Evolutionary conservation across 2,329 filamentous ascomycete genomes (phyloP).

Genomic region (Sporothrix brunneoviolacea): DNA sequence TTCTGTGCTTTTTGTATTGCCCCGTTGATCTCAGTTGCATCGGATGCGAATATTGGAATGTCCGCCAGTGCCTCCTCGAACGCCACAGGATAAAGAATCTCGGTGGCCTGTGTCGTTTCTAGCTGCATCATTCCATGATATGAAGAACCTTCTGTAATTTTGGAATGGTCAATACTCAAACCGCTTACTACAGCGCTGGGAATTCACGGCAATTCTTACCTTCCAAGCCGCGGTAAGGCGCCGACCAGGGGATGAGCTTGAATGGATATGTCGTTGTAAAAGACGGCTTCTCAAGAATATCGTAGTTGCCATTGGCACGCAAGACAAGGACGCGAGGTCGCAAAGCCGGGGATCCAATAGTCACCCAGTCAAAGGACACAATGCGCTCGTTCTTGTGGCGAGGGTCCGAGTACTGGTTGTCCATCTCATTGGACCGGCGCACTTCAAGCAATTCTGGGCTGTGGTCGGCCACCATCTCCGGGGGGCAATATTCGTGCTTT

Average conservation of each 20-base stretch:
- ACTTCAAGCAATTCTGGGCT: constrained; percentile 55
- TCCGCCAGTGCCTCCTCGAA: constrained; percentile 47
- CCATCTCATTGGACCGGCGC: constrained; percentile 54
- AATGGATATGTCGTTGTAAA: constrained; percentile 51
- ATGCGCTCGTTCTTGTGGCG: constrained; percentile 52
- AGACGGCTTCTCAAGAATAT: constrained; percentile 56
- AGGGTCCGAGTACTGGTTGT: constrained; percentile 48
- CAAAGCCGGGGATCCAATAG: constrained; percentile 47
- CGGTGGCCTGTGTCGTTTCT: constrained; percentile 45
- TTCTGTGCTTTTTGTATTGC: constrained; percentile 37
- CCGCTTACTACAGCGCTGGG: too few species aligned
- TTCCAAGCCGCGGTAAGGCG: constrained; percentile 51
- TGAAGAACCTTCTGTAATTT: constrained; percentile 34
- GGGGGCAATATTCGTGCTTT: constrained; percentile 44
- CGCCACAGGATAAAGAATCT: constrained; percentile 48
- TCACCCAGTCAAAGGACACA: constrained; percentile 63
- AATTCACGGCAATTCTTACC: constrained; percentile 28
- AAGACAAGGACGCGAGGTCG: constrained; percentile 54
- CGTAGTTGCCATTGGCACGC: constrained; percentile 53
- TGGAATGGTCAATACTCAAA: neutral
- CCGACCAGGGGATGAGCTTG: constrained; percentile 54
- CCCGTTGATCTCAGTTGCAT: constrained; percentile 37
- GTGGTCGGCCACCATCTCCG: constrained; percentile 33
- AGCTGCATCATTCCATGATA: constrained; percentile 55
- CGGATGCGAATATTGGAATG: constrained; percentile 49